phyloP scores from a whole-genome alignment of 305 asterid species.

The Petunia hybrid region DNA sequence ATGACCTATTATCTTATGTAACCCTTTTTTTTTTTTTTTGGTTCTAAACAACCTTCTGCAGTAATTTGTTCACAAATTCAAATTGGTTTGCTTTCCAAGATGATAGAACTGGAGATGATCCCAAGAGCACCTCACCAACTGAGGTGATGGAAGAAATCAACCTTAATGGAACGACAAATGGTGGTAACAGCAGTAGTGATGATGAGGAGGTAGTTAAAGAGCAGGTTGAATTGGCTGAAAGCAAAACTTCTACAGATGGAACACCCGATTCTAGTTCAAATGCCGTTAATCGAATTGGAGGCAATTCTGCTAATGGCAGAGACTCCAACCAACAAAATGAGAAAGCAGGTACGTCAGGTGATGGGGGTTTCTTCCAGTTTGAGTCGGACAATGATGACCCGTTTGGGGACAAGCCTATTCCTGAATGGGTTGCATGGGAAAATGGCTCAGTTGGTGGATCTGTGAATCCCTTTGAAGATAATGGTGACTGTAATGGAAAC shows the following conservation, averaged over 20 bases:
- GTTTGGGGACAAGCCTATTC: slow-evolving; percentile 81
- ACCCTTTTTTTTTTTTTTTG: not conserved
- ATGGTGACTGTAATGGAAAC: slow-evolving; percentile 30
- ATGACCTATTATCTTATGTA: slow-evolving; percentile 13
- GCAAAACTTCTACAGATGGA: slow-evolving; percentile 47
- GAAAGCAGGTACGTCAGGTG: slow-evolving; percentile 48
- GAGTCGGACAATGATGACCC: slow-evolving; percentile 75
- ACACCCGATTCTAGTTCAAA: slow-evolving; percentile 45
- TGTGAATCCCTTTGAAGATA: slow-evolving; percentile 73
- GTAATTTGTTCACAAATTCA: slow-evolving; percentile 95
- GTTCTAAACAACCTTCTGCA: slow-evolving; percentile 33
- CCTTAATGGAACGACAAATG: slow-evolving; percentile 58
- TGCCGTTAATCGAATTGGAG: slow-evolving; percentile 46
- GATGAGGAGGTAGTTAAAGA: slow-evolving; percentile 90
- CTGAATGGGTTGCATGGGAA: slow-evolving; percentile 96
- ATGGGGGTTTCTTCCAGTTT: slow-evolving; percentile 62
- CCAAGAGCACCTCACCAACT: slow-evolving; percentile 58
- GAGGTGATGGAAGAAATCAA: slow-evolving; percentile 70
- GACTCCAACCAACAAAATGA: slow-evolving; percentile 34
- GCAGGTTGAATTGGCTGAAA: slow-evolving; percentile 61
- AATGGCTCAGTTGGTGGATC: slow-evolving; percentile 68
- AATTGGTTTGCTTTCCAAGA: slow-evolving; percentile 99
- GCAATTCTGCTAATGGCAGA: slow-evolving; percentile 41
- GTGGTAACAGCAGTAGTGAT: slow-evolving; percentile 62
- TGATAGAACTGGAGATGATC: slow-evolving; percentile 57